These are phyloP conservation scores for Mortierella sp. DNA, from an alignment of 371 early-diverging fungal species.

Conservation along the genomic window DNA sequence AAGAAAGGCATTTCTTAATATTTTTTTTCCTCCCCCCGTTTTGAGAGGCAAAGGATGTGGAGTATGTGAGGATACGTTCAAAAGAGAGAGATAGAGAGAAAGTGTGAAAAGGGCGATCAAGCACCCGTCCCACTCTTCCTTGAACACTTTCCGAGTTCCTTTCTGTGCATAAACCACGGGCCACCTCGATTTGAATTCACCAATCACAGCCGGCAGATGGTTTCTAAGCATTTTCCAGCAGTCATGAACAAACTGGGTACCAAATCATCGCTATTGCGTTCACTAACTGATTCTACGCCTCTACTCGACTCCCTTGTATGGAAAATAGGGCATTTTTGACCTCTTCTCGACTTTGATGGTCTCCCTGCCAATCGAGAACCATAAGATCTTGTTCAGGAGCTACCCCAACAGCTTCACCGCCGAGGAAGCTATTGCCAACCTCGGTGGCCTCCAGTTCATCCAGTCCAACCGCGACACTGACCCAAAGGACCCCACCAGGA, in stretches of 20 bases:
- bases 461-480: constrained; percentile 69
- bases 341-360: constrained; percentile 74
- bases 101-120: too few relatives aligned
- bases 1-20: not conserved
- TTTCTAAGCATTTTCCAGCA: not conserved
- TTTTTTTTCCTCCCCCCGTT: not conserved
- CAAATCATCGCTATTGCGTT: not conserved
- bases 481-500: constrained; percentile 69
- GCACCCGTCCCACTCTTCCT: not conserved
- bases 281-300: not conserved
- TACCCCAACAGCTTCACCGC: constrained; percentile 73
- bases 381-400: constrained; percentile 67
- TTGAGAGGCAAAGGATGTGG: too few relatives aligned
- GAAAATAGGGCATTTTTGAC: constrained; percentile 71
- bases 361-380: constrained; percentile 68
- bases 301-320: not conserved
- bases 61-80: not conserved
- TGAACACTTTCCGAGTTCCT: not conserved
- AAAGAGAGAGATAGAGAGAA: not conserved
- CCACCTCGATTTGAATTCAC: not conserved
- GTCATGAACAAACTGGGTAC: not conserved
- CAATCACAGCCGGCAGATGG: not conserved
- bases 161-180: not conserved
- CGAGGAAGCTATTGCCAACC: constrained; percentile 69
- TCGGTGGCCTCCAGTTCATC: constrained; percentile 68